phyloP scores from a whole-genome alignment of 371 early-diverging fungal genomes.

The Zychaea mexicana region DNA sequence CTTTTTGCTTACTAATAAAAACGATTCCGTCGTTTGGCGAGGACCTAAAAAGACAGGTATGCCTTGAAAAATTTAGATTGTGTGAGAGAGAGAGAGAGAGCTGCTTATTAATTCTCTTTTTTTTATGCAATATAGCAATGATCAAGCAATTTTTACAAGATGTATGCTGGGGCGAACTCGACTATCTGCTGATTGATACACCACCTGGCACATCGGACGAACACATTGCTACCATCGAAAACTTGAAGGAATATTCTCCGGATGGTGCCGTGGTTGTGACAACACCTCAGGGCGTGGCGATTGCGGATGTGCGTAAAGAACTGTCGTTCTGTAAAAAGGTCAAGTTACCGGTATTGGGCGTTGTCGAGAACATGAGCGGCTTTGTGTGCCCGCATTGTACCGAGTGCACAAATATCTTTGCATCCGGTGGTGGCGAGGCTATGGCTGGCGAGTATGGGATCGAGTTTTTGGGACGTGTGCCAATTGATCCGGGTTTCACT shows the following conservation, averaged over 20 bases:
- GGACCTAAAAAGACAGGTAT: constrained; percentile 90
- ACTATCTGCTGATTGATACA: constrained; percentile 92
- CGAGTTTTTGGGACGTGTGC: constrained; percentile 81
- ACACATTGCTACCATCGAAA: constrained; percentile 84
- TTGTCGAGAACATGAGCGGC: constrained; percentile 96
- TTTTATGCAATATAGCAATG: constrained; percentile 57
- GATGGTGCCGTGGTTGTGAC: constrained; percentile 91
- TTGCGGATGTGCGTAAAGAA: constrained; percentile 88
- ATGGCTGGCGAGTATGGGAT: constrained; percentile 82
- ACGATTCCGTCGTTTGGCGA: constrained; percentile 95
- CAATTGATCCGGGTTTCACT: constrained; percentile 83
- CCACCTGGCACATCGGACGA: constrained; percentile 98
- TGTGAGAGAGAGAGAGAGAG: constrained; percentile 10
- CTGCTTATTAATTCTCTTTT: background rate
- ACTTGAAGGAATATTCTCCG: constrained; percentile 72
- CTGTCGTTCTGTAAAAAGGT: constrained; percentile 86
- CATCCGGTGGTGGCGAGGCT: constrained; percentile 90
- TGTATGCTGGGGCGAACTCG: constrained; percentile 86
- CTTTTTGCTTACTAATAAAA: constrained; percentile 78
- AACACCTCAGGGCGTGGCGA: constrained; percentile 88
- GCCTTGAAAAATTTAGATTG: background rate
- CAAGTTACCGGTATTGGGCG: constrained; percentile 78
- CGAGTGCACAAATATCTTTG: constrained; percentile 92
- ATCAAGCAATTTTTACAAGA: constrained; percentile 91
- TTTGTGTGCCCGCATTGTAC: constrained; percentile 89